Evolutionary conservation across 2,329 filamentous ascomycete genomes (phyloP).

Genomic region (Claviceps sp.): DNA sequence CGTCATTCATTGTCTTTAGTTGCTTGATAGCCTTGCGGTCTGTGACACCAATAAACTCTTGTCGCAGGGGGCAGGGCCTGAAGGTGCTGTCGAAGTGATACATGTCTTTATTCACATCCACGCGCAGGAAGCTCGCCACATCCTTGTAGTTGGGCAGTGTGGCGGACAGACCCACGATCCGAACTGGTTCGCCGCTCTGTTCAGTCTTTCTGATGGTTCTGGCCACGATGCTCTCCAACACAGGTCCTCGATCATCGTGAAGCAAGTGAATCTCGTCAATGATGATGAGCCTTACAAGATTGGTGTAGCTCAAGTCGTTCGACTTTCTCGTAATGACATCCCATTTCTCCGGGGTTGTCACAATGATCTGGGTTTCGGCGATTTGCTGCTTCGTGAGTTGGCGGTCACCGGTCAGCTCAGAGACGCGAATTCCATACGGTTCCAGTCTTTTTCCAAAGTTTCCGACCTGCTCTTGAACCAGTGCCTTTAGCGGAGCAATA

Average conservation of each 20-base stretch:
- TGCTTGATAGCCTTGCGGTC: conserved; percentile 99
- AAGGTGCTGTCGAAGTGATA: conserved; percentile 96
- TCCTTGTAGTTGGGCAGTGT: conserved; percentile 94
- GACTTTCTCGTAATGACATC: conserved; percentile 98
- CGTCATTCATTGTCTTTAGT: conserved; percentile 97
- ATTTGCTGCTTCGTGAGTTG: conserved; percentile 99
- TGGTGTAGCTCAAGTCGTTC: conserved; percentile 92
- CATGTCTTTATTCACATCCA: conserved; percentile 70
- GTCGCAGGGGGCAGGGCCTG: conserved; percentile 83
- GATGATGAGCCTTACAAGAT: conserved; percentile 87
- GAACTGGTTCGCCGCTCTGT: conserved; percentile 85
- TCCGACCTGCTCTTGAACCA: conserved; percentile 95
- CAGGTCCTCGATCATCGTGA: conserved; percentile 92
- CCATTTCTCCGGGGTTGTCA: conserved; percentile 98
- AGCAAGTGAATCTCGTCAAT: conserved; percentile 97
- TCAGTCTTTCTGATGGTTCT: conserved; percentile 86
- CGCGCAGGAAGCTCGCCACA: conserved; percentile 87
- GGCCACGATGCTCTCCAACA: conserved; percentile 92
- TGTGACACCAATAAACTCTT: conserved; percentile 94
- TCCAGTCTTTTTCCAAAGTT: conserved; percentile 90
- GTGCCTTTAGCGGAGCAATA: conserved; percentile 86
- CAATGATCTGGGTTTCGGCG: conserved; percentile 91
- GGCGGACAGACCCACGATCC: conserved; percentile 83
- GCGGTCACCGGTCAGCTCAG: conserved; percentile 93
- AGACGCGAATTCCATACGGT: conserved; percentile 79